phyloP scores from a whole-genome alignment of 1,284 basidiomycete species.

The Trichosporon sp. region DNA sequence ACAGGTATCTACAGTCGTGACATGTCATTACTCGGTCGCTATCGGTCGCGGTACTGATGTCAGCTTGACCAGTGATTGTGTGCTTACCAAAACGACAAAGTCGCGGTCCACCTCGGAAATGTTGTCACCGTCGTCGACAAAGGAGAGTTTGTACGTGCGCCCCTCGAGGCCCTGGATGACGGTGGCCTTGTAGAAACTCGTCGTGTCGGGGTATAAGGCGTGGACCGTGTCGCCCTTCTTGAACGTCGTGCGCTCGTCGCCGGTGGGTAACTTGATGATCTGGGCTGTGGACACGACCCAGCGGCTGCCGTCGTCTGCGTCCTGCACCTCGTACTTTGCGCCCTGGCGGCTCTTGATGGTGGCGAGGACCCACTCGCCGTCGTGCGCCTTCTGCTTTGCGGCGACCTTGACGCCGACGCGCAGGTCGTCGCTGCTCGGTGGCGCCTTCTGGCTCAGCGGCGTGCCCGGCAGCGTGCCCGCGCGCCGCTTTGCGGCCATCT shows the following conservation, averaged over 20 bases:
- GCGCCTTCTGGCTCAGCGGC: slow-evolving; percentile 48
- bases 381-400: slow-evolving; percentile 18
- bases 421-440: slow-evolving; percentile 48
- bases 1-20: background rate
- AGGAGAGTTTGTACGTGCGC: slow-evolving; percentile 36
- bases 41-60: background rate
- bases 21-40: background rate
- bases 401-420: slow-evolving; percentile 38
- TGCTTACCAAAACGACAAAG: slow-evolving; percentile 41
- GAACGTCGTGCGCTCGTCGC: slow-evolving; percentile 33
- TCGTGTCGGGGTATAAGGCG: slow-evolving; percentile 55
- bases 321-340: slow-evolving; percentile 45
- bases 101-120: slow-evolving; percentile 38
- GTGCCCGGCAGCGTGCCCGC: slow-evolving; percentile 2
- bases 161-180: slow-evolving; percentile 31
- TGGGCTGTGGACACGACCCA: slow-evolving; percentile 51
- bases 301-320: slow-evolving; percentile 40
- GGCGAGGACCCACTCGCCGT: slow-evolving; percentile 51
- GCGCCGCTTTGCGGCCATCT: slow-evolving; percentile 11
- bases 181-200: slow-evolving; percentile 52
- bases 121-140: slow-evolving; percentile 47
- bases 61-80: background rate
- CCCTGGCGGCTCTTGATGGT: slow-evolving; percentile 48
- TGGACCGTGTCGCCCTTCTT: slow-evolving; percentile 48
- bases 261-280: slow-evolving; percentile 52